A percentile compares a stretch with the other conserved stretches of the same genome.
phyloP scores from a whole-genome alignment of 192 early-diverging fungal genomes.

The Phlyctochytrium arcticum region DNA sequence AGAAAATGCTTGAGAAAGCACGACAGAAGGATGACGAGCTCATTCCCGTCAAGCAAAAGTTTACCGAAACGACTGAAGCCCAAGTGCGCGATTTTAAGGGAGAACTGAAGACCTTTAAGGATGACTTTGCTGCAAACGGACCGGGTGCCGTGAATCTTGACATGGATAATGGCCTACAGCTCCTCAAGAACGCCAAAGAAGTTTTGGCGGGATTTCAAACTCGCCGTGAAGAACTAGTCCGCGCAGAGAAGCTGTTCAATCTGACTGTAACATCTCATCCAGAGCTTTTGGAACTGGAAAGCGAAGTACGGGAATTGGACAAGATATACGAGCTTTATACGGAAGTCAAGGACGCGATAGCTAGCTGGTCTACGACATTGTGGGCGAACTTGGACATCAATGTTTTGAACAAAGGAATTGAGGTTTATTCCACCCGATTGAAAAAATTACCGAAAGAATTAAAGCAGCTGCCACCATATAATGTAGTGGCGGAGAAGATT shows the following conservation, averaged over 20 bases:
- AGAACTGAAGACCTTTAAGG: slow-evolving; percentile 46
- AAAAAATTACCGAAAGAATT: slow-evolving; percentile 57
- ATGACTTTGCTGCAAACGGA: slow-evolving; percentile 51
- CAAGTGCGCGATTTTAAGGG: slow-evolving; percentile 53
- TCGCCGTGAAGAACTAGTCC: slow-evolving; percentile 46
- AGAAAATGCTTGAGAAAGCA: slow-evolving; percentile 42
- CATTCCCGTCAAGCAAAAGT: slow-evolving; percentile 58
- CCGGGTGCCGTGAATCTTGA: slow-evolving; percentile 50
- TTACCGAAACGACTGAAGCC: slow-evolving; percentile 50
- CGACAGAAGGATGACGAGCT: slow-evolving; percentile 47
- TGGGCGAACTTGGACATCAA: slow-evolving; percentile 59
- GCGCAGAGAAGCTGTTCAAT: slow-evolving; percentile 60
- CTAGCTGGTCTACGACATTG: slow-evolving; percentile 57
- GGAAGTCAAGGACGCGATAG: slow-evolving; percentile 55
- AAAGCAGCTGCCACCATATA: slow-evolving; percentile 60
- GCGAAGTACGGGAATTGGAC: slow-evolving; percentile 51
- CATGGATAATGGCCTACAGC: slow-evolving; percentile 48
- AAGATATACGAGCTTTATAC: slow-evolving; percentile 55
- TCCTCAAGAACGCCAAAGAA: slow-evolving; percentile 51
- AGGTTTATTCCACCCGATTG: slow-evolving; percentile 40
- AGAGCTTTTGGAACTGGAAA: slow-evolving; percentile 56
- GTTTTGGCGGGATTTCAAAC: slow-evolving; percentile 35
- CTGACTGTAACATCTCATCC: slow-evolving; percentile 58
- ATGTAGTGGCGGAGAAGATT: slow-evolving; percentile 62
- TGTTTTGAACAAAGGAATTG: slow-evolving; percentile 57